Base-by-base conservation (phyloP, 345 rosid genomes). In the Cardiospermum halicacabum region DNA sequence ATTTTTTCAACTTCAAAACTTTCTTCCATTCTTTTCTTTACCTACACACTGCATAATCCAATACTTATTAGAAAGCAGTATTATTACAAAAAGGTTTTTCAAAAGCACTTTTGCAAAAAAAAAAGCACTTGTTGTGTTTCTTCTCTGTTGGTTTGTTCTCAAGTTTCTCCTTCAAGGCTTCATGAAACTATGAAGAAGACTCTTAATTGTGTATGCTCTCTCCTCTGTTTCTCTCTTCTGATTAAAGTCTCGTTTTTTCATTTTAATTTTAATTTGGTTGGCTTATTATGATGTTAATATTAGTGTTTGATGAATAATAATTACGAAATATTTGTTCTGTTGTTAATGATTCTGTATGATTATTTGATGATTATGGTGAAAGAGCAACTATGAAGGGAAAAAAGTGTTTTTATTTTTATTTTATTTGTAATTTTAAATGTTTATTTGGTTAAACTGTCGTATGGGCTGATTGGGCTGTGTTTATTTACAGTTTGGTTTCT, bases 171-270 rank as follows among this genome's bases (percentile, higher is more conserved):
- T 32, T 15, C 58, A 4, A 47, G 12, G 25, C 45, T 2, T 30
- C 49, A 50, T 49, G 56, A 39, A 65, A 66, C 55, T 16, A 82
- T 82, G 81, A 82, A 77, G 78, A 8, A 77, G 78, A 8, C 69
- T 53, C 49, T 70, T 54, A 60, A 39, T 37, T 72, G 27, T 62
- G 83, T 82, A 74, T 76, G 80, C 42, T 60, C 68, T 30, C 19
- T 65, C 58, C 56, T 21, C 18, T 27, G 27, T 67, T 18, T 40
- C n/a, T 40, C 47, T 39, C n/a, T 39, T 40, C 47, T 11, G 16
- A 18, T 40, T 40, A 13, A 40, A 40, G 39, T 40, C 16, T 40
- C 47, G 4, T 51, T 15, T 37, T n/a, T 62, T 31, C n/a, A 6
- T 66, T n/a, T 11, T 0, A 12, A 45, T 13, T 21, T 48, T 37